Conservation (phyloP, 371 early-diverging fungal genomes). For the Zychaea mexicana region DNA sequence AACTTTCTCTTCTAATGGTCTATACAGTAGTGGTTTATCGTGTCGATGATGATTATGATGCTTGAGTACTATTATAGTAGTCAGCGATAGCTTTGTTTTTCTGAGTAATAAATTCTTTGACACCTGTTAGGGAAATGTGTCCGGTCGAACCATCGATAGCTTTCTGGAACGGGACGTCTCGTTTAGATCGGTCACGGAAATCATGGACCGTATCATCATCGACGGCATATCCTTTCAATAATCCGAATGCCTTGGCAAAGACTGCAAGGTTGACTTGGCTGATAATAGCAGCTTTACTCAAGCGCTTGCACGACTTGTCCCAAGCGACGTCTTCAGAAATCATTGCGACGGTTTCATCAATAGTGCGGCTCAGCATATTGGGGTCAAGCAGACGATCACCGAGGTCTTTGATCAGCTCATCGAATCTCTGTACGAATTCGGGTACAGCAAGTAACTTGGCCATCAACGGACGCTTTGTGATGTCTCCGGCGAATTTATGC, state of each 20-base stretch:
- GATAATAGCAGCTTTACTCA: not conserved
- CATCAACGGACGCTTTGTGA: not conserved
- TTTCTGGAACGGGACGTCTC: constrained; percentile 9
- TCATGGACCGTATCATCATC: not conserved
- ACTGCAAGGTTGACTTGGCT: not conserved
- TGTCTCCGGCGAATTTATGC: constrained; percentile 18
- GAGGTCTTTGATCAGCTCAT: constrained; percentile 21
- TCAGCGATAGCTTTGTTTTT: not conserved
- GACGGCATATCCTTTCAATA: not conserved
- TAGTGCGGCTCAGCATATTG: constrained; percentile 13
- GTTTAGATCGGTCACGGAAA: not conserved
- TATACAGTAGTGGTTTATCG: too few species aligned
- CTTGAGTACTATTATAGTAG: too few species aligned
- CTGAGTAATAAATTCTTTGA: constrained; percentile 19
- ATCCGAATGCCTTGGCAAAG: not conserved
- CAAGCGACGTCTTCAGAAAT: constrained; percentile 39
- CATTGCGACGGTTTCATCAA: constrained; percentile 24
- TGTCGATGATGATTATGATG: too few species aligned
- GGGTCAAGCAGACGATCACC: constrained; percentile 22
- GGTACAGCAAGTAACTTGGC: constrained; percentile 9
- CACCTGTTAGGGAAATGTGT: constrained; percentile 6
- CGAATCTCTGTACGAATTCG: constrained; percentile 22
- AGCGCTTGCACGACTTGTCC: constrained; percentile 27
- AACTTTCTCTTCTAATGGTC: too few species aligned
- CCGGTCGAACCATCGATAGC: constrained; percentile 23